Evolutionary conservation across 495 filamentous ascomycete genomes (phyloP).

Genomic region (Neurospora sp.): DNA sequence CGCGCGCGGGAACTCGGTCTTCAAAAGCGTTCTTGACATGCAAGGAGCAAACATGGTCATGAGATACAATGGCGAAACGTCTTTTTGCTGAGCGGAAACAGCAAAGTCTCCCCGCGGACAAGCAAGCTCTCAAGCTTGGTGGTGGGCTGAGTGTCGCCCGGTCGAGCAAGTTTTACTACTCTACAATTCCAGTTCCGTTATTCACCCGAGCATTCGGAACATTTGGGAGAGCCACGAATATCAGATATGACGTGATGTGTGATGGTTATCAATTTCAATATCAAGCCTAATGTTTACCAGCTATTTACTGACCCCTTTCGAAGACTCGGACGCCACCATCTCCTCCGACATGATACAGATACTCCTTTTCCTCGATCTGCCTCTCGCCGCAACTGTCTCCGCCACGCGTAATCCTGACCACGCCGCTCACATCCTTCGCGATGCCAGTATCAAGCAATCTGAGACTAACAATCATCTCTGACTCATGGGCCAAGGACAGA

Average conservation of each 20-base stretch:
- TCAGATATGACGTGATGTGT: background rate
- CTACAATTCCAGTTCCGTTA: background rate
- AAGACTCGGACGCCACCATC: constrained; percentile 76
- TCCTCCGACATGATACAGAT: constrained; percentile 67
- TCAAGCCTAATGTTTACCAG: background rate
- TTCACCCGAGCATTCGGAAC: background rate
- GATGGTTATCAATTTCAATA: background rate
- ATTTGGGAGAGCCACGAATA: background rate
- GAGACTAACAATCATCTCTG: constrained; percentile 56
- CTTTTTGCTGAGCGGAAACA: constrained; percentile 2
- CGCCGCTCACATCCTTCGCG: constrained; percentile 85
- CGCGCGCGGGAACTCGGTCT: constrained; percentile 22
- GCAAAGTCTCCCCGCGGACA: background rate
- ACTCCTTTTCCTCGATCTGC: constrained; percentile 52
- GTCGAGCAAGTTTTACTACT: background rate
- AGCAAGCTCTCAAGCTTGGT: background rate
- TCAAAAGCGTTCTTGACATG: constrained; percentile 11
- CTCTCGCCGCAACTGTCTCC: constrained; percentile 14
- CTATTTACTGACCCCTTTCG: constrained; percentile 50
- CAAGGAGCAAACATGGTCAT: constrained; percentile 22
- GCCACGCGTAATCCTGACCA: constrained; percentile 63
- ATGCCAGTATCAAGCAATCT: constrained; percentile 71
- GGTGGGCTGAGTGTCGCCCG: background rate
- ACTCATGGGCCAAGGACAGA: constrained; percentile 62
- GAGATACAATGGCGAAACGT: constrained; percentile 23